These are phyloP conservation scores for Diaporthe australafricana DNA, from an alignment of 2,329 filamentous ascomycete genomes.

Conservation along the genomic window DNA sequence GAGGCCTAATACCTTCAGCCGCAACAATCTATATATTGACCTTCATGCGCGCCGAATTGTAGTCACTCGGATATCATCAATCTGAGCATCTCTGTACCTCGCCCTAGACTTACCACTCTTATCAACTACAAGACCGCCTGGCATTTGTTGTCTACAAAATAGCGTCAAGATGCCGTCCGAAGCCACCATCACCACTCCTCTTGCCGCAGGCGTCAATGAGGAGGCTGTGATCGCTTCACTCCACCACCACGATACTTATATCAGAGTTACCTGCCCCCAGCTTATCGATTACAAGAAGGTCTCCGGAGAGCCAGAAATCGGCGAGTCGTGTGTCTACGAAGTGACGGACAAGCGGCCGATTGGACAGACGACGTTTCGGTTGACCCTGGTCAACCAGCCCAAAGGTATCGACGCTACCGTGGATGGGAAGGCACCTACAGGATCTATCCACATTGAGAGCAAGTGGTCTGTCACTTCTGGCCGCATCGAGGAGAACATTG, in stretches of 20 bases:
- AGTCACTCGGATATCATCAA: background rate
- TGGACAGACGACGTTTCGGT: conserved; percentile 1
- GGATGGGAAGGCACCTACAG: conserved; percentile 43
- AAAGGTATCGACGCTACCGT: conserved; percentile 44
- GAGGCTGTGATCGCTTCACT: background rate
- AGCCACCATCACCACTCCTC: conserved; percentile 9
- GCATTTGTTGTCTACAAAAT: background rate
- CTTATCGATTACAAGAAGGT: conserved; percentile 8
- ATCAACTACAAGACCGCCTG: background rate
- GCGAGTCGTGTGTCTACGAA: background rate
- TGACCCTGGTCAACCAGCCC: conserved; percentile 40
- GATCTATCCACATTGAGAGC: conserved; percentile 38
- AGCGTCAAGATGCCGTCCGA: conserved; percentile 4
- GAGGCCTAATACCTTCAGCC: background rate
- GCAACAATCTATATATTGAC: background rate
- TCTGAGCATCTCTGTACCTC: background rate
- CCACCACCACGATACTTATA: conserved; percentile 16
- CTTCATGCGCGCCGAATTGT: background rate
- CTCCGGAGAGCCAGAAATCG: background rate
- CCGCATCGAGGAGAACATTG: conserved; percentile 42
- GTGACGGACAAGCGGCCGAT: conserved; percentile 17
- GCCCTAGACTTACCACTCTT: background rate
- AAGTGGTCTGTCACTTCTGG: conserved; percentile 35
- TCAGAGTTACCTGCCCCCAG: background rate
- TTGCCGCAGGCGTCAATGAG: background rate